Percentiles rank a stretch among this genome's conserved stretches.
Evolutionary conservation across 345 rosid species (phyloP).

Genomic region (Luvunga scandens): DNA sequence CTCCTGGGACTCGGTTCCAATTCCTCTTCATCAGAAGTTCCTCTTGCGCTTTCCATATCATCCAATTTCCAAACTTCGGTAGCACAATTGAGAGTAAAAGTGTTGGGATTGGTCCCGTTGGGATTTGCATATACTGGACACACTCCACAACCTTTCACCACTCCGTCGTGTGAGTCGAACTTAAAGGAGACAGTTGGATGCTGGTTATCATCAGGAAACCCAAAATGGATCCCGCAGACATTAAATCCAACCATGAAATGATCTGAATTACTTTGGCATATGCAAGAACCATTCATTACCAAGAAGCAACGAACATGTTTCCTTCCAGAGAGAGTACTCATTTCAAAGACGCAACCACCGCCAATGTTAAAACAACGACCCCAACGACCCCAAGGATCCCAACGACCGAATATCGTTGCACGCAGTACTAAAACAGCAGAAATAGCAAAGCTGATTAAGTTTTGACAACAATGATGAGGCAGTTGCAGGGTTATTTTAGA

Average conservation of each 20-base stretch:
- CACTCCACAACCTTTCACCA: not conserved
- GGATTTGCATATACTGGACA: not conserved
- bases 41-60: not conserved
- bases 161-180: rapidly evolving
- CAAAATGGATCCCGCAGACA: too few relatives aligned
- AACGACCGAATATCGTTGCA: too few relatives aligned
- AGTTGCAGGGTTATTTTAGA: not conserved
- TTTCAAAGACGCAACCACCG: not conserved
- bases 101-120: not conserved
- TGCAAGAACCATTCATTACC: too few relatives aligned
- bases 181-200: not conserved
- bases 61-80: not conserved
- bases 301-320: not conserved
- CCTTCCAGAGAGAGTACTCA: not conserved
- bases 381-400: too few relatives aligned
- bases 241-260: not conserved
- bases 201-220: too few relatives aligned
- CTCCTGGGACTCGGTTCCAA: too few relatives aligned
- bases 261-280: too few relatives aligned
- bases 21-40: not conserved
- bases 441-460: not conserved
- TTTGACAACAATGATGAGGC: not conserved
- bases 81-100: not conserved
- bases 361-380: not conserved
- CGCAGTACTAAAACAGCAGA: not conserved